Conservation (phyloP, 805 yeast genomes). For the Isabelozyma heimii region DNA sequence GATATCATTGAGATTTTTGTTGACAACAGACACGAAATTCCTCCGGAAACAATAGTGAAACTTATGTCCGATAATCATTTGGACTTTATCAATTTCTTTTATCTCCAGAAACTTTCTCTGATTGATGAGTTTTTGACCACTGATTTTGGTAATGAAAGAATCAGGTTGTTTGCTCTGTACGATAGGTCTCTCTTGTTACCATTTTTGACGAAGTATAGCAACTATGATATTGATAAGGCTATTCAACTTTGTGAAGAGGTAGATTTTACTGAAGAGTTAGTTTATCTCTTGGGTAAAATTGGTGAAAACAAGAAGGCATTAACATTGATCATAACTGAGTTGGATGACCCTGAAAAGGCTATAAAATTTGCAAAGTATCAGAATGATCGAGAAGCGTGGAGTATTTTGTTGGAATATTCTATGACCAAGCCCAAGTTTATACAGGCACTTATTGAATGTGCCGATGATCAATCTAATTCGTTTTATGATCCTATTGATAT, state of each 20-base stretch:
- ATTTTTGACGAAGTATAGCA: constrained; percentile 57
- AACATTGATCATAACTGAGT: constrained; percentile 68
- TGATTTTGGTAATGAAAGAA: constrained; percentile 64
- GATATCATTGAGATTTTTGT: constrained; percentile 56
- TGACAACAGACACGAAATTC: constrained; percentile 62
- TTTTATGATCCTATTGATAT: constrained; percentile 65
- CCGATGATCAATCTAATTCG: constrained; percentile 50
- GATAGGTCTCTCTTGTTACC: constrained; percentile 54
- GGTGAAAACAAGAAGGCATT: constrained; percentile 81
- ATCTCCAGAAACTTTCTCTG: constrained; percentile 56
- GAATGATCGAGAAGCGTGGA: constrained; percentile 80
- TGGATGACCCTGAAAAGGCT: constrained; percentile 78
- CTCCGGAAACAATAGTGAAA: constrained; percentile 50
- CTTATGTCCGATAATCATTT: constrained; percentile 42
- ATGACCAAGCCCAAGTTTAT: constrained; percentile 74
- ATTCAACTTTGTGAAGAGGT: constrained; percentile 59
- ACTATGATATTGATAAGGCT: constrained; percentile 69
- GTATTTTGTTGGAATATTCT: constrained; percentile 66
- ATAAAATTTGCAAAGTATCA: constrained; percentile 70
- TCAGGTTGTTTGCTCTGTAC: constrained; percentile 62
- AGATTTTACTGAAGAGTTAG: constrained; percentile 65
- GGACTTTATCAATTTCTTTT: constrained; percentile 57
- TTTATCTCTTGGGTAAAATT: constrained; percentile 74
- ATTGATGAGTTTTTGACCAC: constrained; percentile 55
- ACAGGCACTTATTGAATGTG: constrained; percentile 64